A percentile compares a stretch with the other conserved stretches of the same genome.
Conservation (phyloP, 805 yeast species). For the Candida verbasci region DNA sequence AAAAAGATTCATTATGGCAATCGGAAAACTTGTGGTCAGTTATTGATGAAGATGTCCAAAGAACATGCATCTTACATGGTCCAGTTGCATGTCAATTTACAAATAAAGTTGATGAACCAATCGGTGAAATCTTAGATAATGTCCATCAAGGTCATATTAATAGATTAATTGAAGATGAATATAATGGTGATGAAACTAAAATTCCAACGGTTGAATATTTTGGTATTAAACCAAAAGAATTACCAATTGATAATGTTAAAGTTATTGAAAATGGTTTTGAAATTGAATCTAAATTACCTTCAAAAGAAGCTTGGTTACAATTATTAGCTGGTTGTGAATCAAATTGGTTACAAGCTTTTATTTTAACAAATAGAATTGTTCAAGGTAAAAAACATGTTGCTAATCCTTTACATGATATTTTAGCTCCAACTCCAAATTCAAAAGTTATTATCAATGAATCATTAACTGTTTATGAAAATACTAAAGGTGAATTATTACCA, state of each 20-base stretch:
- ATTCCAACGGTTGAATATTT: slow-evolving; percentile 91
- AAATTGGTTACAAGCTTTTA: slow-evolving; percentile 90
- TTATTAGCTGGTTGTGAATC: slow-evolving; percentile 73
- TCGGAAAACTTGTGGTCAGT: slow-evolving; percentile 96
- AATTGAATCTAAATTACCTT: slow-evolving; percentile 30
- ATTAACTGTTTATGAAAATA: slow-evolving; percentile 62
- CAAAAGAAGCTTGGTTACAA: slow-evolving; percentile 59
- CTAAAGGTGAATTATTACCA: slow-evolving; percentile 65
- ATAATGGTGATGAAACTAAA: slow-evolving; percentile 61
- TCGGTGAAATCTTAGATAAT: slow-evolving; percentile 80
- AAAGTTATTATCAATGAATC: slow-evolving; percentile 57
- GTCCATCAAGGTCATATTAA: slow-evolving; percentile 88
- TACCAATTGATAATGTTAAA: slow-evolving; percentile 16
- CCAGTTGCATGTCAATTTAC: slow-evolving; percentile 97
- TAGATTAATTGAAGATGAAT: slow-evolving; percentile 62
- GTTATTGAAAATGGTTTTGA: slow-evolving; percentile 29
- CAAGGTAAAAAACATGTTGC: slow-evolving; percentile 78
- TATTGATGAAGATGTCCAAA: slow-evolving; percentile 91
- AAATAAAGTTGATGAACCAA: slow-evolving; percentile 84
- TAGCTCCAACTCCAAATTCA: slow-evolving; percentile 65
- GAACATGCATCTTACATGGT: slow-evolving; percentile 98
- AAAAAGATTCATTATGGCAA: slow-evolving; percentile 99
- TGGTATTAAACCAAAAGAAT: slow-evolving; percentile 50
- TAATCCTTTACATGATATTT: slow-evolving; percentile 76
- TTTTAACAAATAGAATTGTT: slow-evolving; percentile 72